Conservation (phyloP, 2,329 filamentous ascomycete species). For the Colletotrichum abscissum region DNA sequence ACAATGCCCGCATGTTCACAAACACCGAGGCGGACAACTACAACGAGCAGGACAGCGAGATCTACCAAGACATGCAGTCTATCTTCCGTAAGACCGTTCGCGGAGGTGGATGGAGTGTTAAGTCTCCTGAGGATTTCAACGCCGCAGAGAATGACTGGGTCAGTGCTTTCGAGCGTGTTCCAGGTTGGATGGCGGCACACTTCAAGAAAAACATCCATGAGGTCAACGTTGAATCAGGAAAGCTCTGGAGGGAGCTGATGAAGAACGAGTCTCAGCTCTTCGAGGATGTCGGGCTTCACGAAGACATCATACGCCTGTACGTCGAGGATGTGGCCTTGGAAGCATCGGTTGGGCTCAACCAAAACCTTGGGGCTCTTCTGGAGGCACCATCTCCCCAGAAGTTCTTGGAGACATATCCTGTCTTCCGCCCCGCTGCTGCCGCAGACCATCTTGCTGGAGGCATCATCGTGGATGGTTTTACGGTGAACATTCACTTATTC, state of each 20-base stretch:
- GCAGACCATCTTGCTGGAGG: slow-evolving; percentile 18
- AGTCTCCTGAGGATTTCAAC: not conserved
- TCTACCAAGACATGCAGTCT: not conserved
- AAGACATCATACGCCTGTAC: not conserved
- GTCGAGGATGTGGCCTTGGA: not conserved
- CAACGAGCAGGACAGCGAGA: not conserved
- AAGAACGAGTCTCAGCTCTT: not conserved
- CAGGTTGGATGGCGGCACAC: not conserved
- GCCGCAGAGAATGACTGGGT: not conserved
- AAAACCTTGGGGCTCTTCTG: not conserved
- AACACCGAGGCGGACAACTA: not conserved
- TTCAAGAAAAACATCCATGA: not conserved
- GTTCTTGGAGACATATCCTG: not conserved
- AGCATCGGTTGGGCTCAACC: not conserved
- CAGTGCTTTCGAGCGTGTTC: not conserved
- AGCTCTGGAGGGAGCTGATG: not conserved
- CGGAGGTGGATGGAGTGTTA: not conserved
- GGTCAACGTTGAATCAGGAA: not conserved
- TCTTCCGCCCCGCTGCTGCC: not conserved
- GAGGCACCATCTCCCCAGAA: not conserved
- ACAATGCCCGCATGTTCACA: not conserved
- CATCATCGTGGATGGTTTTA: slow-evolving; percentile 27
- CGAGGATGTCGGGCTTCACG: not conserved
- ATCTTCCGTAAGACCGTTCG: not conserved
- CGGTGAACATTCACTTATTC: slow-evolving; percentile 28